These are phyloP conservation scores for Annulohypoxylon moriforme DNA, from an alignment of 495 filamentous ascomycete genomes.

Conservation along the genomic window DNA sequence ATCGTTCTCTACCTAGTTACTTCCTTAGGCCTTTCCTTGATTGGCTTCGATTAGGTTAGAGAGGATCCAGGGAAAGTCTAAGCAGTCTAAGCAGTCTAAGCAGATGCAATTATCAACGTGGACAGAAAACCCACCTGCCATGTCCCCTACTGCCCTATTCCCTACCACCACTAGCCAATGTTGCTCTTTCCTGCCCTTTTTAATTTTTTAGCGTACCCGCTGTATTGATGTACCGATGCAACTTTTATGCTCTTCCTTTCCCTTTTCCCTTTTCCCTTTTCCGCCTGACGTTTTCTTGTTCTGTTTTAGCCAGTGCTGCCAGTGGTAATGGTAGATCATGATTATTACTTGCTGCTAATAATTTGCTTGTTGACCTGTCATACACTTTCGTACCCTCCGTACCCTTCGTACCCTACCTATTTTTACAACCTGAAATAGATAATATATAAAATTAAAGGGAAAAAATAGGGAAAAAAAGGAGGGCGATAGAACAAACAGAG, in stretches of 20 bases:
- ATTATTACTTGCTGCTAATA: conserved; percentile 26
- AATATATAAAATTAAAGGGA: not conserved
- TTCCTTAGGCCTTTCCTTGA: conserved; percentile 15
- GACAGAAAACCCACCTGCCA: conserved; percentile 36
- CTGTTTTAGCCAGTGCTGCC: conserved; percentile 44
- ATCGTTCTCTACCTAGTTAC: not conserved
- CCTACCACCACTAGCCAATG: conserved; percentile 7
- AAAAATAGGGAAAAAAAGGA: conserved; percentile 2
- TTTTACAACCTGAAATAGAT: not conserved
- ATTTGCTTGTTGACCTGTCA: conserved; percentile 18
- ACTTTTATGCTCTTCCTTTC: conserved; percentile 29
- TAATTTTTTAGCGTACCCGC: conserved; percentile 43
- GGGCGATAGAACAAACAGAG: not conserved
- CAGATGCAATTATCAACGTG: conserved; percentile 39
- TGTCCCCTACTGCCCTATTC: conserved; percentile 1
- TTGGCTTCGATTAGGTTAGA: conserved; percentile 26
- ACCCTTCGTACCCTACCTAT: not conserved
- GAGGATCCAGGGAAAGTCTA: conserved; percentile 15
- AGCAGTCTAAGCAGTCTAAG: conserved; percentile 25
- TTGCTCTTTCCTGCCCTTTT: conserved; percentile 21
- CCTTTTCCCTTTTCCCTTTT: conserved; percentile 21
- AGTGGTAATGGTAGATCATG: conserved; percentile 32
- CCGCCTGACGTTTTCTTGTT: conserved; percentile 29
- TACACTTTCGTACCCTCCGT: not conserved
- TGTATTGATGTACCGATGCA: conserved; percentile 37